These are phyloP conservation scores for Nothopassalora personata DNA, from an alignment of 2,329 filamentous ascomycete species.

Conservation along the genomic window DNA sequence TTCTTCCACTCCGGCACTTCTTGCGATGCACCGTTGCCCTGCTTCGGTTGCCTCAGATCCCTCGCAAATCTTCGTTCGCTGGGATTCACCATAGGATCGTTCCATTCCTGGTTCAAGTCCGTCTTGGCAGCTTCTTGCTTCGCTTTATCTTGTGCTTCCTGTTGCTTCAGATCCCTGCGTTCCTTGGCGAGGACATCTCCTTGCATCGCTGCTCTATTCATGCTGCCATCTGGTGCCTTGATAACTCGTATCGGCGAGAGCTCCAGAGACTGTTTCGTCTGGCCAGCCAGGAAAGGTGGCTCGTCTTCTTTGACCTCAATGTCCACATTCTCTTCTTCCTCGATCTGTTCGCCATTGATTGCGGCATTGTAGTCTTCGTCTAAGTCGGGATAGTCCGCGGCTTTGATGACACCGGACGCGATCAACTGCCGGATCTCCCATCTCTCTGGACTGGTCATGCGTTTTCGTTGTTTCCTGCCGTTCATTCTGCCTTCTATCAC, in stretches of 20 bases:
- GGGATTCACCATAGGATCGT: conserved; percentile 88
- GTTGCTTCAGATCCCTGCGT: conserved; percentile 78
- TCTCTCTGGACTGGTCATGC: conserved; percentile 91
- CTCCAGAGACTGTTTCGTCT: conserved; percentile 94
- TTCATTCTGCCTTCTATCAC: conserved; percentile 55
- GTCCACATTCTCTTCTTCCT: conserved; percentile 92
- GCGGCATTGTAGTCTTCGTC: conserved; percentile 91
- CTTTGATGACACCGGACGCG: conserved; percentile 87
- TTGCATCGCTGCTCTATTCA: conserved; percentile 94
- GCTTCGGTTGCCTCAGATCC: conserved; percentile 67
- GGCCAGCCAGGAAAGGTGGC: conserved; percentile 88
- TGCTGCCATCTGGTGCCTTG: conserved; percentile 95
- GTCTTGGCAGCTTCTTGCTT: conserved; percentile 71
- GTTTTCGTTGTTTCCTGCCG: conserved; percentile 67
- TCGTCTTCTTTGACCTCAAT: conserved; percentile 97
- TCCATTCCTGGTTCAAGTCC: conserved; percentile 86
- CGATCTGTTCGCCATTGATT: conserved; percentile 78
- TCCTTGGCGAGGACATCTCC: conserved; percentile 86
- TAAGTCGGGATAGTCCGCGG: conserved; percentile 87
- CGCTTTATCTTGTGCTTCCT: conserved; percentile 73
- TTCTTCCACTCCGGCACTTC: conserved; percentile 89
- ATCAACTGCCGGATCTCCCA: conserved; percentile 98
- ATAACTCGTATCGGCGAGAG: conserved; percentile 93
- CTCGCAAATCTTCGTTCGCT: conserved; percentile 84
- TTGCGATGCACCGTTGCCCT: conserved; percentile 50